Base-by-base conservation (phyloP, 1,284 basidiomycete genomes). In the Sparassis latifolia region DNA sequence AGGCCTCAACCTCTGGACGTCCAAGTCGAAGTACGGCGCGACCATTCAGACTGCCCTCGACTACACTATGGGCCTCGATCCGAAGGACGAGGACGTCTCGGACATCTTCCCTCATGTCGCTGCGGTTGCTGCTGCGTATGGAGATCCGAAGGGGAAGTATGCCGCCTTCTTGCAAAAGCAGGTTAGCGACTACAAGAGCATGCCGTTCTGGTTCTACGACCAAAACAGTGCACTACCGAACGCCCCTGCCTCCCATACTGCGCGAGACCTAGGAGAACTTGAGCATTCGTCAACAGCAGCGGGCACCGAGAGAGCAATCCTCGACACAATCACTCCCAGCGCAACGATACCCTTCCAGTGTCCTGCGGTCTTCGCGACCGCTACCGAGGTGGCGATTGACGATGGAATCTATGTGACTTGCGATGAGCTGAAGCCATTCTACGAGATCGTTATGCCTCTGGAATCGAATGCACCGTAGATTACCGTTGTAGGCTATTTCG, bases 31-130 rank as follows among this genome's bases (percentile, higher is more conserved):
- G 58, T 72, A 76, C 44, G 75, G 76, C 3, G 71, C 75, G 1
- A 83, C 75, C 2, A 81, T 85, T 39, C 73, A 82, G 58, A 70
- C 66, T 7, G 82, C 81, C 0, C 60, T 81, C 35, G 76, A 84
- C 60, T 82, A 69, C 58, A 58, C 68, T n/a, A 77, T 84, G 71
- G 53, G 51, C 2, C 47, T 68, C n/a, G 60, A 73, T 47, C 74
- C 79, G 0, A 69, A 70, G 47, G 61, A 60, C 30, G 79, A 80
- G 57, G 69, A 75, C 50, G 55, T 69, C 20, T 57, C 62, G 6
- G 76, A 80, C 55, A 58, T 78, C 45, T 64, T 71, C 42, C 78
- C 79, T 9, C 79, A 78, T 55, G 76, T 84, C 45, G 78, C 77
- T 39, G 68, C 79, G 0, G 68, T 74, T 31, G 69, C 73, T 2